Percentiles rank a stretch among this genome's conserved stretches.
These are phyloP conservation scores for Apiospora sp. DNA, from an alignment of 2,329 filamentous ascomycete genomes.

Conservation along the genomic window DNA sequence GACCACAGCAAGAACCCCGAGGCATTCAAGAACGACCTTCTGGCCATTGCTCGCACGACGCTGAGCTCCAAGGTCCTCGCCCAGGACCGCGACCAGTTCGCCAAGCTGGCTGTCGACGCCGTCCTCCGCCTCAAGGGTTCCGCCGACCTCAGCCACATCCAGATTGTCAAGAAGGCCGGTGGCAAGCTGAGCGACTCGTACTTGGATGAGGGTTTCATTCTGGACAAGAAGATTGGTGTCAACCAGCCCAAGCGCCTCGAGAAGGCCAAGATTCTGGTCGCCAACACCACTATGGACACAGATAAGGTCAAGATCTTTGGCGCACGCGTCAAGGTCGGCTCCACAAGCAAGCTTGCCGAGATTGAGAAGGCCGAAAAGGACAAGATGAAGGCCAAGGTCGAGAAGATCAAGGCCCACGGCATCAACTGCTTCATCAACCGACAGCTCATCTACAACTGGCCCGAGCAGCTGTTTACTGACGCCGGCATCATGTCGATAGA, in stretches of 20 bases:
- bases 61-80: slow-evolving; percentile 96
- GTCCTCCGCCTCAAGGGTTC: slow-evolving; percentile 89
- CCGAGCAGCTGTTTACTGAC: slow-evolving; percentile 97
- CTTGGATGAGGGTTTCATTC: slow-evolving; percentile 95
- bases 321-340: slow-evolving; percentile 93
- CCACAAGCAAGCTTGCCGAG: slow-evolving; percentile 96
- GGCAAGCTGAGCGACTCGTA: slow-evolving; percentile 98
- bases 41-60: slow-evolving; percentile 92
- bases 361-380: slow-evolving; percentile 97
- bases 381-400: slow-evolving; percentile 99
- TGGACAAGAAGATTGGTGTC: slow-evolving; percentile 98
- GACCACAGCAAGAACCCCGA: slow-evolving; percentile 86
- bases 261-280: slow-evolving; percentile 97
- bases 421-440: slow-evolving; percentile 99
- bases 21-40: slow-evolving; percentile 87
- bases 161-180: slow-evolving; percentile 99
- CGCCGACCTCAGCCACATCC: slow-evolving; percentile 94
- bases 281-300: slow-evolving; percentile 99
- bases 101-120: slow-evolving; percentile 87
- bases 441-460: slow-evolving; percentile 99
- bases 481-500: slow-evolving; percentile 98
- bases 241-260: slow-evolving; percentile 98
- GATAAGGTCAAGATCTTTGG: slow-evolving; percentile 99
- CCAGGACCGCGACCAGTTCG: slow-evolving; percentile 92
- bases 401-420: slow-evolving; percentile 97